Evolutionary conservation across 805 yeast genomes (phyloP).

Genomic region (Kluyveromyces starmeri): DNA sequence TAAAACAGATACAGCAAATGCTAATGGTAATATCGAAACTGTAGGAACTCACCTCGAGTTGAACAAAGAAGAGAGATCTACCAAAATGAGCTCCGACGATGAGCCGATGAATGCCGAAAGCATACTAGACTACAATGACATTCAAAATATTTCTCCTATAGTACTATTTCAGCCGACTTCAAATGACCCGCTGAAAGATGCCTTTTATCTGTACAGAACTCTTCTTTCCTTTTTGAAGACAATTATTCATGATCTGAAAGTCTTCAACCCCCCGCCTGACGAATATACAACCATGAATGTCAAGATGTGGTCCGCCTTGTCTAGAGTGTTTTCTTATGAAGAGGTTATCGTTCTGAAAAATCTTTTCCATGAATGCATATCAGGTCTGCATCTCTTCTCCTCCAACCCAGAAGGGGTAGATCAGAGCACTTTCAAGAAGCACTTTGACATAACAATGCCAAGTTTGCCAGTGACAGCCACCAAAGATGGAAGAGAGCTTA

Average conservation of each 20-base stretch:
- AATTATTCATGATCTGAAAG: conserved; percentile 78
- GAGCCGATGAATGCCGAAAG: conserved; percentile 6
- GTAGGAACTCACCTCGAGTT: too few relatives aligned
- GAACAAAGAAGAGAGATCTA: too few relatives aligned
- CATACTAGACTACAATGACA: conserved; percentile 22
- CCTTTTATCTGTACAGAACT: conserved; percentile 79
- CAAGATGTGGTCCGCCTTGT: conserved; percentile 74
- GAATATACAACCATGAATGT: conserved; percentile 41
- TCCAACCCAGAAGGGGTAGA: conserved; percentile 26
- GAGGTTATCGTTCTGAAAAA: conserved; percentile 70
- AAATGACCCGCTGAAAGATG: conserved; percentile 71
- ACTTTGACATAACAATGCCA: conserved; percentile 67
- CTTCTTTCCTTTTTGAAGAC: conserved; percentile 85
- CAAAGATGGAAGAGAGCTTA: conserved; percentile 87
- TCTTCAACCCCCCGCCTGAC: conserved; percentile 76
- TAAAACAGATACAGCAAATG: too few relatives aligned
- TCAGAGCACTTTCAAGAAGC: conserved; percentile 21
- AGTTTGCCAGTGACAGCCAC: conserved; percentile 78
- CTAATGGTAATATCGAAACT: too few relatives aligned
- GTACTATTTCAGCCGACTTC: conserved; percentile 40
- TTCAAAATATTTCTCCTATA: conserved; percentile 49
- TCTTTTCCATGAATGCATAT: conserved; percentile 75
- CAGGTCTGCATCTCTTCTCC: conserved; percentile 73
- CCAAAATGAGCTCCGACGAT: too few relatives aligned
- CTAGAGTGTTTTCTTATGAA: conserved; percentile 74